Evolutionary conservation across 2,329 filamentous ascomycete species (phyloP), one percentile per base, ranked within the genome.

Genomic region (Arthrobotrys conoides): DNA sequence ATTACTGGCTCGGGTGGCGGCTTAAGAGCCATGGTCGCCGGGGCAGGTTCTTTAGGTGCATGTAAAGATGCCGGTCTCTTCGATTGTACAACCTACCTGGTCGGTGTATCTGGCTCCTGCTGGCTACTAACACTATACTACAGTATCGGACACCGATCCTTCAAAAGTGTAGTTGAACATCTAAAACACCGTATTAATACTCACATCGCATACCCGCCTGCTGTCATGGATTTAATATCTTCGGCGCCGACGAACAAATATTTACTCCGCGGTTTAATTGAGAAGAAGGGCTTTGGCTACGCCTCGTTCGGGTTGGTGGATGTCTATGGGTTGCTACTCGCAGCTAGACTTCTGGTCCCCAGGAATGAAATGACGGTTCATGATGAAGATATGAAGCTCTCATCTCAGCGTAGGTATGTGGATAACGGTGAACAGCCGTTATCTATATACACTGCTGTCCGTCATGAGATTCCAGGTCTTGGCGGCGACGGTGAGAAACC

Each of bases 1-100:
- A 91, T 98, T 86, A 97, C 95, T 82, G 94, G 94, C 8, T 98
- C 95, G 1, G 96, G 96, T 9, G 96, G 96, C 71, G 96, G 96
- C 0, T 85, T 99, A 57, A 88, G 96, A 64, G 96, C 96, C 0
- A 88, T 99, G 44, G 93, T 98, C 18, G 94, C 96, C 1, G 94
- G 95, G 2, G 91, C 94, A 0, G 94, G 95, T 0, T 97, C 94
- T 0, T 91, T 96, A 79, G 87, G 96, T 9, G 94, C 94, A 2
- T 89, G 93, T 0, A 90, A 93, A 76, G 92, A 97, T 83, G 92
- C 92, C 72, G 96, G 96, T 0, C 86, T 99, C 0, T 96, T 97
- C 83, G 94, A 97, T 84, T 98, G 96, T 83, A 89, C 93, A 10
- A 98, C 94, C 0, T 99, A 99, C 83, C 97, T 94, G 0, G 93